phyloP scores from a whole-genome alignment of 176 grass and related monocot species.

The Thinopyrum elongatum region DNA sequence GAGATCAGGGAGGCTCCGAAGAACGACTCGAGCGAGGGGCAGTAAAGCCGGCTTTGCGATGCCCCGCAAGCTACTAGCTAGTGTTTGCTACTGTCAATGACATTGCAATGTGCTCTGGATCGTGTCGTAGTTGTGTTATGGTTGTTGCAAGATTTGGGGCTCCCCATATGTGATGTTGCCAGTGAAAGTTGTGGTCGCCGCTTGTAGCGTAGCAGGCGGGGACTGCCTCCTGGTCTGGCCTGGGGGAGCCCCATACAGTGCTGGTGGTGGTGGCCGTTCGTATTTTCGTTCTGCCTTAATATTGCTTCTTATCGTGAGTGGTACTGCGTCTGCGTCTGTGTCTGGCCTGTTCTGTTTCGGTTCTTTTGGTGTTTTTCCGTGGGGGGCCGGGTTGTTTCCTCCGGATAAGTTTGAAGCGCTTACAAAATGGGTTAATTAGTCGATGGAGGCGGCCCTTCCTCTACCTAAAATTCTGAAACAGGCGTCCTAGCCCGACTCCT shows the following conservation, averaged over 20 bases:
- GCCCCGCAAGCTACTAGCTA: slow-evolving; percentile 44
- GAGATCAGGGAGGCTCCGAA: slow-evolving; percentile 50
- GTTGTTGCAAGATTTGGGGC: slow-evolving; percentile 33
- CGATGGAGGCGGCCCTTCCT: too few relatives aligned
- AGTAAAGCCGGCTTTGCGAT: slow-evolving; percentile 44
- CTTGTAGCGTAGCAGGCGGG: background rate
- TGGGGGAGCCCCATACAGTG: slow-evolving; percentile 18
- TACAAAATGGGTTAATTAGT: too few relatives aligned
- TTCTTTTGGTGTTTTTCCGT: background rate
- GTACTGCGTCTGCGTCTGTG: background rate
- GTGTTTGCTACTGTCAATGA: slow-evolving; percentile 44
- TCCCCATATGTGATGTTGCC: background rate
- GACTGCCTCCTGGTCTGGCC: background rate
- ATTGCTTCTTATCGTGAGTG: slow-evolving; percentile 9
- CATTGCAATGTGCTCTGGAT: slow-evolving; percentile 40
- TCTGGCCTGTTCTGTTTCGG: background rate
- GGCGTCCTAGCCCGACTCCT: too few relatives aligned
- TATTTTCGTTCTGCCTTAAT: slow-evolving; percentile 27
- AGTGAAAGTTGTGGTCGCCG: background rate
- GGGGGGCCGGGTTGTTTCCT: background rate
- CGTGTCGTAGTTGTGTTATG: slow-evolving; percentile 22
- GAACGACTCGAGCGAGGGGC: slow-evolving; percentile 29
- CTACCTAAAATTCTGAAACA: too few relatives aligned
- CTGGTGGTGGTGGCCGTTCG: slow-evolving; percentile 8
- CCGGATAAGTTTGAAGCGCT: background rate